Evolutionary conservation across 768 basidiomycete genomes (phyloP), one percentile per base, ranked within the genome.

Genomic region (Boletales sp.): DNA sequence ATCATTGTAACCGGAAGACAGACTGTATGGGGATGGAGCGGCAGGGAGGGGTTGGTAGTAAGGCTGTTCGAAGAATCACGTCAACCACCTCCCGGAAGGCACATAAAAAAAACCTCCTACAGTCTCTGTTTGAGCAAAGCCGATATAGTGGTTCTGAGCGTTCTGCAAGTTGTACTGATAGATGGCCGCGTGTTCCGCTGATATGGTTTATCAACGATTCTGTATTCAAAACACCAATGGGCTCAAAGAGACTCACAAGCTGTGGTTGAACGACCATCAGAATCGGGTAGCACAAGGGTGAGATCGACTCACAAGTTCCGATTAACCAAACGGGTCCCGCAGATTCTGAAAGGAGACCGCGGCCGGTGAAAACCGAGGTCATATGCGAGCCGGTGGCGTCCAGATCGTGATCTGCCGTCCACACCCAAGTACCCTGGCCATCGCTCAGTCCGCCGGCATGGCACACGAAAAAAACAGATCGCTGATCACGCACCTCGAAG

Each of bases 271-370:
- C 15, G 21, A 60, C 40, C 55, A 18, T 63, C 40, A 57, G 39
- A 2, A 28, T 32, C 34, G 13, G 19, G 2, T 36, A 30, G 6
- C 3, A 31, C n/a, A 46, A 13, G 6, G 3, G 3, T 13, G 19
- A 11, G 2, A 40, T 21, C 8, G 11, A 59, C 66, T 42, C 30
- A 69, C 66, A 59, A 30, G 87, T 89, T 21, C 89, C 89, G 55
- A 90, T 80, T 63, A 90, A 56, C 88, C 87, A 90, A 18, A 89
- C 84, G 1, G 89, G 89, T 0, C 89, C 89, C 13, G 72, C 68
- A 5, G 84, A 86, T 61, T 90, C 81, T 0, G 84, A 86, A 30
- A 88, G 71, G 30, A 90, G 78, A 5, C 89, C 89, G 25, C 89
- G 78, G 0, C 86, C 89, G 35, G 76, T 78, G 50, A 69, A 90